Conservation (phyloP, 1,284 basidiomycete genomes). For the Melampsora americana region DNA sequence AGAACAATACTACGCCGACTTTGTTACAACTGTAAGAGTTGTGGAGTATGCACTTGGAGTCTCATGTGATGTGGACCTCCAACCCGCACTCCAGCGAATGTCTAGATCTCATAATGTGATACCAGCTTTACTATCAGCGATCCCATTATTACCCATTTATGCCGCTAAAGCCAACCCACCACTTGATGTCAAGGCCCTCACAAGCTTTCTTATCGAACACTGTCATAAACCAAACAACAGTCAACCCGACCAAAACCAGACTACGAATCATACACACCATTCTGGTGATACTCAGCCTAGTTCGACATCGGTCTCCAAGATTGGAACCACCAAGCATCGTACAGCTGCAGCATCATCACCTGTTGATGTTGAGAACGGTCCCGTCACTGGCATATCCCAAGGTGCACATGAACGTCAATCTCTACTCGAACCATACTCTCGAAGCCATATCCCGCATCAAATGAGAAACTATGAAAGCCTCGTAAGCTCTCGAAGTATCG, state of each 20-base stretch:
- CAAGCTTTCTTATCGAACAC: background rate
- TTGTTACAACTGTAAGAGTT: conserved; percentile 65
- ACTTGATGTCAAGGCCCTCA: conserved; percentile 4
- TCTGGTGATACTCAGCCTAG: conserved; percentile 4
- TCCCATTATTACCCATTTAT: conserved; percentile 27
- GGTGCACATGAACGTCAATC: background rate
- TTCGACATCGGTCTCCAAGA: background rate
- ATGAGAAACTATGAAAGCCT: background rate
- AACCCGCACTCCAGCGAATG: conserved; percentile 6
- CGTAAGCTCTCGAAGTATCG: background rate
- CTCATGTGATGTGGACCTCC: conserved; percentile 44
- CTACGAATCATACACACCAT: background rate
- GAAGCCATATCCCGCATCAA: background rate
- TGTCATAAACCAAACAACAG: background rate
- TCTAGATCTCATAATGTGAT: conserved; percentile 10
- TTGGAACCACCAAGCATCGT: background rate
- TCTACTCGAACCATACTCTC: background rate
- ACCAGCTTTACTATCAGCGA: conserved; percentile 22
- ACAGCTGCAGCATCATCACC: background rate
- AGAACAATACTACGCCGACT: conserved; percentile 65
- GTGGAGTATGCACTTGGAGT: conserved; percentile 66
- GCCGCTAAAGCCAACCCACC: conserved; percentile 31
- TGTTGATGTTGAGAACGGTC: background rate
- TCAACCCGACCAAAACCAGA: background rate
- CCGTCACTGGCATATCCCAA: background rate